phyloP scores from a whole-genome alignment of 305 asterid species.

The Fraxinus sp. region DNA sequence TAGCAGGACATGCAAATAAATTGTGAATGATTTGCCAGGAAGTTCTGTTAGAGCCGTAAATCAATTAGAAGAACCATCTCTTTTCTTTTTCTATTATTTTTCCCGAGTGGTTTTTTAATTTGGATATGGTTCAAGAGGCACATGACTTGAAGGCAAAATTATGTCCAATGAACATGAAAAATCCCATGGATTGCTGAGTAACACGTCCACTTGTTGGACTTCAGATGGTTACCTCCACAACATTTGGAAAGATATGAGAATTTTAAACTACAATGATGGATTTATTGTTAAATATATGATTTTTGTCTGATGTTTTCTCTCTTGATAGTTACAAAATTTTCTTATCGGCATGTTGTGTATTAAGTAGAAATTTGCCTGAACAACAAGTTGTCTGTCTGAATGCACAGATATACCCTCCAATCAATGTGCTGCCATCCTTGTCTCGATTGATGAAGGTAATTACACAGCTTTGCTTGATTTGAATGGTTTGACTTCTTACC shows the following conservation, averaged over 20 bases:
- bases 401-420: conserved; percentile 92
- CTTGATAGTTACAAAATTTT: neutral
- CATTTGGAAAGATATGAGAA: neutral
- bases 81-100: too few relatives aligned
- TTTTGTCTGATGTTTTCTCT: neutral
- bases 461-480: neutral
- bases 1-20: neutral
- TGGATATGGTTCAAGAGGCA: neutral
- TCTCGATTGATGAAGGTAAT: conserved; percentile 97
- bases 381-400: conserved; percentile 10
- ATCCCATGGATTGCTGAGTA: neutral
- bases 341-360: neutral
- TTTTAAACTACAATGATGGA: neutral
- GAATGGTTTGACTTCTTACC: conserved; percentile 1
- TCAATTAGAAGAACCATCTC: neutral
- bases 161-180: neutral
- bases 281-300: neutral
- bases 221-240: neutral
- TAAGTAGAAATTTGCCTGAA: conserved; percentile 19
- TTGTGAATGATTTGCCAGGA: neutral
- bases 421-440: conserved; percentile 95
- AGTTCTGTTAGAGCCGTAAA: neutral
- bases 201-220: neutral
- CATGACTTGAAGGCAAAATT: neutral
- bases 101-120: neutral